These are phyloP conservation scores for Rhododendron vialii DNA, from an alignment of 148 eudicot species.

Conservation along the genomic window DNA sequence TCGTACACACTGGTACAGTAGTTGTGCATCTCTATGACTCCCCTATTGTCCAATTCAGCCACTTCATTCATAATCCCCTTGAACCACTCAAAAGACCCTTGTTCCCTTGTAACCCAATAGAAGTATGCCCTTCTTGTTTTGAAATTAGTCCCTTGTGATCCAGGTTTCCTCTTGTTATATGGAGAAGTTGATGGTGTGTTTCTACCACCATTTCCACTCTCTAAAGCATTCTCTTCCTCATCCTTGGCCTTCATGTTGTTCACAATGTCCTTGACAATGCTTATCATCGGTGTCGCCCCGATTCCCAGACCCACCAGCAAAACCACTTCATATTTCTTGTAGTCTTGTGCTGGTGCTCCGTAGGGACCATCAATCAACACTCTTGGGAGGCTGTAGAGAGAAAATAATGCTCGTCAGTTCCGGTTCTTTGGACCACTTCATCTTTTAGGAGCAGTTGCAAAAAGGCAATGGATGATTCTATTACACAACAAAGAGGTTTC, in stretches of 20 bases:
- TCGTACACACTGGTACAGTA: conserved; percentile 55
- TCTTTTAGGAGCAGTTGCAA: not conserved
- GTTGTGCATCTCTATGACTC: conserved; percentile 50
- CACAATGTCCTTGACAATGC: conserved; percentile 48
- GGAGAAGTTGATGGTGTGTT: not conserved
- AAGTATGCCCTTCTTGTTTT: conserved; percentile 44
- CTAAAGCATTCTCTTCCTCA: conserved; percentile 29
- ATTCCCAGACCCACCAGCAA: conserved; percentile 47
- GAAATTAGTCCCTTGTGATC: conserved; percentile 21
- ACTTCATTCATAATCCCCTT: conserved; percentile 54
- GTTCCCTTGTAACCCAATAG: conserved; percentile 57
- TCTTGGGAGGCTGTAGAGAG: conserved; percentile 31
- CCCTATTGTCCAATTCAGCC: conserved; percentile 36
- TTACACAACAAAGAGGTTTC: not conserved
- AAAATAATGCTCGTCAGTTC: not conserved
- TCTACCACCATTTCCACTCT: conserved; percentile 14
- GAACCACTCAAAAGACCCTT: conserved; percentile 61
- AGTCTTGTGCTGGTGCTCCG: conserved; percentile 58
- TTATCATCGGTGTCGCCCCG: conserved; percentile 57
- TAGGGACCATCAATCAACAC: conserved; percentile 55
- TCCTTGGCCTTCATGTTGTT: conserved; percentile 45
- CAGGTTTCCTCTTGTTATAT: not conserved
- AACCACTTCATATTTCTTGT: conserved; percentile 48
- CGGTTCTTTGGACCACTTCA: not conserved
- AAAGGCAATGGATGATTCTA: not conserved